These are phyloP conservation scores for Xylaria digitata DNA, from an alignment of 2,329 filamentous ascomycete genomes.

Conservation along the genomic window DNA sequence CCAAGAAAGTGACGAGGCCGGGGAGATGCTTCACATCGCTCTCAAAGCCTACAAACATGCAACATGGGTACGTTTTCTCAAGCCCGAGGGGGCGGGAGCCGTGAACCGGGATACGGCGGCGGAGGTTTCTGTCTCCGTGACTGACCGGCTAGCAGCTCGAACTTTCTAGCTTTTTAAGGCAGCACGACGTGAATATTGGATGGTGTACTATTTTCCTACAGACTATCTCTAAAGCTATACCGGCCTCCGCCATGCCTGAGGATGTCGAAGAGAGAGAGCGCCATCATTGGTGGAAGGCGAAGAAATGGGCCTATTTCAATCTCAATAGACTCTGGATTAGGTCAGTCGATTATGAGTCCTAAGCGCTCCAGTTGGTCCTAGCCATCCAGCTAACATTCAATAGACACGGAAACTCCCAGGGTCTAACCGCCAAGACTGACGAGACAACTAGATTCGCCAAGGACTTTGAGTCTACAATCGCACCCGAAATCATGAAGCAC, in stretches of 20 bases:
- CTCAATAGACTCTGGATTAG: conserved; percentile 94
- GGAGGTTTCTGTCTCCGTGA: conserved; percentile 19
- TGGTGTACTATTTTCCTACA: conserved; percentile 97
- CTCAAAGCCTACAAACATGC: conserved; percentile 99
- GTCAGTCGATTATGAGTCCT: conserved; percentile 57
- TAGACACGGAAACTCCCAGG: conserved; percentile 89
- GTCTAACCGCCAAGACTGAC: conserved; percentile 78
- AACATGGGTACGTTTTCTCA: conserved; percentile 77
- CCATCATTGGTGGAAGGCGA: conserved; percentile 99
- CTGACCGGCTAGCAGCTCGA: conserved; percentile 75
- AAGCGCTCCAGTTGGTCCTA: conserved; percentile 6
- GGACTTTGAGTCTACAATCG: conserved; percentile 89
- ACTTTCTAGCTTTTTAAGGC: conserved; percentile 79
- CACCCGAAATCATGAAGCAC: conserved; percentile 94
- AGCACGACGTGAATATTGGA: conserved; percentile 85
- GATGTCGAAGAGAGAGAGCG: conserved; percentile 86
- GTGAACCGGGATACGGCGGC: neutral
- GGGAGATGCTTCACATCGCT: conserved; percentile 94
- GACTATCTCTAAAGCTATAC: conserved; percentile 86
- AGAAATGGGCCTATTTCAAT: conserved; percentile 99
- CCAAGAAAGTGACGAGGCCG: conserved; percentile 92
- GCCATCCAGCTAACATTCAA: conserved; percentile 44
- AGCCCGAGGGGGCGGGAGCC: neutral
- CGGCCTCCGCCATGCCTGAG: conserved; percentile 81
- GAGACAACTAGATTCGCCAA: conserved; percentile 87